phyloP scores from a whole-genome alignment of 108 stramenopile genomes.

The Discostella pseudostelligera region DNA sequence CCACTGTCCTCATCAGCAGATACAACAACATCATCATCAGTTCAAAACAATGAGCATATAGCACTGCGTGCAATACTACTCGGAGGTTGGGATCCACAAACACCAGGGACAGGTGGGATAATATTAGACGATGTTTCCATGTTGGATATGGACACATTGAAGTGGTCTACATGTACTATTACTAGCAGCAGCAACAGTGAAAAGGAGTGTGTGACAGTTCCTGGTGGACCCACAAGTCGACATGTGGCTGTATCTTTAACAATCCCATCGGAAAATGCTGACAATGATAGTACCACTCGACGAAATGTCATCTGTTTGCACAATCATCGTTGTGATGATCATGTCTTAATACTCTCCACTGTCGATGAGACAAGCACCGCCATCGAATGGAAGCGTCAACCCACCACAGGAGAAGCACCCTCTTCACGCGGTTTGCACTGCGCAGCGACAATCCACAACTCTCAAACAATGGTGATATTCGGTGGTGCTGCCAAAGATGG shows the following conservation, averaged over 20 bases:
- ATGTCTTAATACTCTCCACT: conserved; percentile 47
- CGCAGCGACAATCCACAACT: conserved; percentile 28
- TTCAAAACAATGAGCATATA: neutral
- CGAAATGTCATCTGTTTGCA: conserved; percentile 49
- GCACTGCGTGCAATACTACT: conserved; percentile 38
- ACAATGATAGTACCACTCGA: neutral
- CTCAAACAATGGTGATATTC: conserved; percentile 45
- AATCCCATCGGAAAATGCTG: neutral
- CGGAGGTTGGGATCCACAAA: conserved; percentile 78
- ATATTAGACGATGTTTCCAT: conserved; percentile 57
- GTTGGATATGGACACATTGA: conserved; percentile 21
- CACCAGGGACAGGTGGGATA: conserved; percentile 57
- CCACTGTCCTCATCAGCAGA: neutral
- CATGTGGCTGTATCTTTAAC: conserved; percentile 57
- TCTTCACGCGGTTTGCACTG: conserved; percentile 66
- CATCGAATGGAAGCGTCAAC: conserved; percentile 32
- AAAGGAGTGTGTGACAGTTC: conserved; percentile 23
- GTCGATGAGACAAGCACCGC: conserved; percentile 10
- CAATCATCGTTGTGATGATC: conserved; percentile 72
- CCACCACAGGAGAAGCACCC: conserved; percentile 51
- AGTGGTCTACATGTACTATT: conserved; percentile 17
- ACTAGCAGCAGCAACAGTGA: conserved; percentile 15
- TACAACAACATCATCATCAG: neutral
- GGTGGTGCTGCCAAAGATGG: conserved; percentile 71
- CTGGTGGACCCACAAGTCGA: conserved; percentile 68